Evolutionary conservation across 2,329 filamentous ascomycete genomes (phyloP), one percentile per base, ranked within the genome.

Genomic region (Dothideomycetes sp.): DNA sequence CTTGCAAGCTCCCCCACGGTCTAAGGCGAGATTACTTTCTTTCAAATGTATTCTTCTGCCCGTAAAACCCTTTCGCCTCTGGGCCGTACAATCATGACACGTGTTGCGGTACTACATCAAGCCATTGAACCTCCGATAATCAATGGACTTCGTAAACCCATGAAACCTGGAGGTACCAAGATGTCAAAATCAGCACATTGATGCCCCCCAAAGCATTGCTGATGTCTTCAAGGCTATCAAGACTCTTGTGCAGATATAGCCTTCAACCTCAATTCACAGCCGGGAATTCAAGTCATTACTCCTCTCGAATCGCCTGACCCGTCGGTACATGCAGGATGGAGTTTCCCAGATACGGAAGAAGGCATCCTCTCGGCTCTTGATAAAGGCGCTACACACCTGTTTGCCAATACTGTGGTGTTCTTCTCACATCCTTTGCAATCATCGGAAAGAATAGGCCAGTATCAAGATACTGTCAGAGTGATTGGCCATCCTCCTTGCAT

Each of bases 371-470:
- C 51, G 4, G 68, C 67, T 1, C 36, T 70, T 1, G 37, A 58
- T 0, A 63, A 34, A 12, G 49, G 49, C 5, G 49, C 64, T 0
- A 71, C 63, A 1, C 62, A 67, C 46, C 51, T 72, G 3, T 72
- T 68, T 67, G 66, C 67, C 1, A 73, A 73, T 46, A 73, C 69
- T 0, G 64, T 72, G 28, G 50, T 72, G 1, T 73, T 72, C 47
- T 57, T 60, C 0, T 57, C 59, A 0, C 69, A 73, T 49, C 68
- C 69, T 2, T 54, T 73, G 0, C 69, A 74, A 43, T 58, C 45
- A 0, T 70, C 67, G 0, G 13, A 48, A 1, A 45, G 40, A 2
- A 48, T 71, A 5, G 47, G 51, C 1, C 31, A 48, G 6, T 51
- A 57, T 29, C 51, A 57, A 5, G 48, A 59, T 6, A 28, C 45